Evolutionary conservation across 345 rosid genomes (phyloP).

Genomic region (Rhodamnia rubescens): DNA sequence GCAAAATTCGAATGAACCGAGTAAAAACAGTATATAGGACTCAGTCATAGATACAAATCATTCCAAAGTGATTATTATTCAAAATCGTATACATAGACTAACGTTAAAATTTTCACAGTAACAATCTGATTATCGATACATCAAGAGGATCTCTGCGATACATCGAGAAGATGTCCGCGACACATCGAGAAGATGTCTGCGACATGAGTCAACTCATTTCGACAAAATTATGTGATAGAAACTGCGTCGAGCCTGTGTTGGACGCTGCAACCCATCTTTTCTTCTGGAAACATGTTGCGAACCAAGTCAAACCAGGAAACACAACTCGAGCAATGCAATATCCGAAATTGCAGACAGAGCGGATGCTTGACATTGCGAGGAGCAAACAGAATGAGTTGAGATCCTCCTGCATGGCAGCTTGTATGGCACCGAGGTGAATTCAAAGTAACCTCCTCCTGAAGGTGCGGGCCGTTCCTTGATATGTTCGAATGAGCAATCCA

Average conservation of each 20-base stretch:
- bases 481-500: constrained; percentile 66
- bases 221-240: not conserved
- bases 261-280: not conserved
- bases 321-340: not conserved
- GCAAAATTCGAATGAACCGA: not conserved
- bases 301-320: not conserved
- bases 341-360: not conserved
- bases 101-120: not conserved
- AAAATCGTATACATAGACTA: not conserved
- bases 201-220: not conserved
- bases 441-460: constrained; percentile 58
- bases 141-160: not conserved
- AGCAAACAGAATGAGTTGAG: not conserved
- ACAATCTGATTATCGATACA: not conserved
- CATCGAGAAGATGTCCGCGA: not conserved
- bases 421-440: not conserved
- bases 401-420: not conserved
- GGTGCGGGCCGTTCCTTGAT: constrained; percentile 62
- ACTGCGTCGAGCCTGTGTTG: not conserved
- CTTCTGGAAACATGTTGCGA: not conserved
- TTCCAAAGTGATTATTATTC: not conserved
- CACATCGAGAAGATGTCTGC: not conserved
- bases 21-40: not conserved
- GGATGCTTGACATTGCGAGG: not conserved
- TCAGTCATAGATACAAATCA: not conserved